These are phyloP conservation scores for Eucalyptus microcorys DNA, from an alignment of 345 rosid genomes.

Conservation along the genomic window DNA sequence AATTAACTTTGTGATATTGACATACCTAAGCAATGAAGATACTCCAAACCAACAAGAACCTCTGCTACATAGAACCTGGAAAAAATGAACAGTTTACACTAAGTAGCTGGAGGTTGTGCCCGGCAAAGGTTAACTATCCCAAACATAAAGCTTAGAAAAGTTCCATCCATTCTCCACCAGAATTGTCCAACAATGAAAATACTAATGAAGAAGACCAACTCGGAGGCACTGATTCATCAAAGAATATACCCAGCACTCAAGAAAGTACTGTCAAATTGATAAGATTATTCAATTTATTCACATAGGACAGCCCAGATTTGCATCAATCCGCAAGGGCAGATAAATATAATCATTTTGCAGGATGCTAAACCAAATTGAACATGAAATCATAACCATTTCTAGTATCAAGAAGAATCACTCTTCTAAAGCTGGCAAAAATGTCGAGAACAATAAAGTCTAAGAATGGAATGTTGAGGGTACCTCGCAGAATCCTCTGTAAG, in stretches of 20 bases:
- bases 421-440: background rate
- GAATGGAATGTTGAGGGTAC: slow-evolving; percentile 12
- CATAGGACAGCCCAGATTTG: background rate
- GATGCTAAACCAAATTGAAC: background rate
- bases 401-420: background rate
- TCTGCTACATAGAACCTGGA: slow-evolving; percentile 94
- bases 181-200: background rate
- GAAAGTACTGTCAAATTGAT: background rate
- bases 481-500: slow-evolving; percentile 85
- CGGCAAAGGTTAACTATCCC: background rate
- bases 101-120: background rate
- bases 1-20: background rate
- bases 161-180: background rate
- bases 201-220: background rate
- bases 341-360: background rate
- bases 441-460: background rate
- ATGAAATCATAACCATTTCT: background rate
- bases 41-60: slow-evolving; percentile 78
- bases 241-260: background rate
- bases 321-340: background rate
- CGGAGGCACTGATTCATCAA: background rate
- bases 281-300: background rate
- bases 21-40: slow-evolving; percentile 95
- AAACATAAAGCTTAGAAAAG: background rate
- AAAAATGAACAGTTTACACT: background rate